Base-by-base conservation (phyloP, 192 early-diverging fungal genomes). In the Paraglomus brasilianum region DNA sequence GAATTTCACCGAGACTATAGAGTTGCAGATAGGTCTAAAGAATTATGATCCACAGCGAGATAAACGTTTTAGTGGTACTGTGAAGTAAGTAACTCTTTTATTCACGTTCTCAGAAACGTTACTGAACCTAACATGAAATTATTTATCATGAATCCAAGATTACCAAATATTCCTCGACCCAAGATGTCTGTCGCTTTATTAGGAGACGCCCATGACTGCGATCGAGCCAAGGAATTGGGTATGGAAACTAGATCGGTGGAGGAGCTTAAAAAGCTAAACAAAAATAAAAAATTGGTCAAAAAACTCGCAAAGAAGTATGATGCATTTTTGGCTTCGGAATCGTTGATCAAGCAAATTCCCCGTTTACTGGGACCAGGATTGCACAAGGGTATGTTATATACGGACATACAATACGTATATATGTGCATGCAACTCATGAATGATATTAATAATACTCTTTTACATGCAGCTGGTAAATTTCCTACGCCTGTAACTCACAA, bases 41-140 rank as follows among this genome's bases (percentile, higher is more conserved):
- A 98, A 98, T 93, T 98, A 98, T 91, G 95, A 98, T 89, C 95
- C 95, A 72, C 95, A 98, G 86, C 87, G 95, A 84, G 95, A 98
- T 85, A 98, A 98, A 92, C 95, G 95, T 95, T 98, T 98, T 91
- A 92, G 91, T 75, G 95, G 95, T 72, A 94, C 94, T 74, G 87
- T 94, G 72, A 84, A 86, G 76, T 81, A 63, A 57, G 73, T 57
- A n/a, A 46, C n/a, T 10, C 2, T 45, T 1, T 11, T 5, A 13
- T 9, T 5, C 4, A 59, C 2, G 43, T 1, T 5, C 0, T 17
- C 19, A 5, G 6, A 62, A 8, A 38, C 17, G 8, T 51, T 56
- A 13, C 15, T 55, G 22, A 22, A 24, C 22, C 49, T 11, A 9
- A 52, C 42, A 5, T 60, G 2, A 70, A 15, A 21, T 39, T 15